These are phyloP conservation scores for Byssothecium circinans DNA, from an alignment of 2,329 filamentous ascomycete genomes.

Conservation along the genomic window DNA sequence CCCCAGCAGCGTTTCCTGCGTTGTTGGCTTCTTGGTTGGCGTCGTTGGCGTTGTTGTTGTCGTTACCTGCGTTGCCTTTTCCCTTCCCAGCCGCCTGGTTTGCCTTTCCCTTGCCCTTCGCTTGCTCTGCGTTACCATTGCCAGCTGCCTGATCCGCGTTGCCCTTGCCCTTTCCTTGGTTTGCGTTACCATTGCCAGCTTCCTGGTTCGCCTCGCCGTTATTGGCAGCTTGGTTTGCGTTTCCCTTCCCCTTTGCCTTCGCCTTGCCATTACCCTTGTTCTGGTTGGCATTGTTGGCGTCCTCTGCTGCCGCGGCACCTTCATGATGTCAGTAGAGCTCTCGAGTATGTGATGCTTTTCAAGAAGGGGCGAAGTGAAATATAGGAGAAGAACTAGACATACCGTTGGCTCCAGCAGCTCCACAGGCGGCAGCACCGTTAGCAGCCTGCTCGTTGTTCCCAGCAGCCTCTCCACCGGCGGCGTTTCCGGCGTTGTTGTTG, in stretches of 20 bases:
- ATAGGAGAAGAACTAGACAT: background rate
- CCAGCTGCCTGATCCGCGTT: too few relatives aligned
- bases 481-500: conserved; percentile 13
- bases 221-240: too few relatives aligned
- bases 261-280: background rate
- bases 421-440: background rate
- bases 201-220: too few relatives aligned
- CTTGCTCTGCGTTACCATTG: too few relatives aligned
- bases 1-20: conserved; percentile 17
- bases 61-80: conserved; percentile 9
- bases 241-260: too few relatives aligned
- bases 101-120: conserved; percentile 1
- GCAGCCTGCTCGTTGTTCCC: conserved; percentile 3
- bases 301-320: background rate
- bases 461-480: background rate
- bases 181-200: too few relatives aligned
- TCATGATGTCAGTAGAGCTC: background rate
- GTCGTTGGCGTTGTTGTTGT: conserved; percentile 11
- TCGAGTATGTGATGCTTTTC: background rate
- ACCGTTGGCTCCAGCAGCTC: background rate
- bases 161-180: too few relatives aligned
- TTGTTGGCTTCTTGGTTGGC: conserved; percentile 12
- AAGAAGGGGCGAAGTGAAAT: too few relatives aligned
- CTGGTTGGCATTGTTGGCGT: conserved; percentile 8
- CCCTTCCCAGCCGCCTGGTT: background rate